Percentiles rank a stretch among this genome's conserved stretches.
phyloP scores from a whole-genome alignment of 192 early-diverging fungal genomes.

The Chytriomyces sp. region DNA sequence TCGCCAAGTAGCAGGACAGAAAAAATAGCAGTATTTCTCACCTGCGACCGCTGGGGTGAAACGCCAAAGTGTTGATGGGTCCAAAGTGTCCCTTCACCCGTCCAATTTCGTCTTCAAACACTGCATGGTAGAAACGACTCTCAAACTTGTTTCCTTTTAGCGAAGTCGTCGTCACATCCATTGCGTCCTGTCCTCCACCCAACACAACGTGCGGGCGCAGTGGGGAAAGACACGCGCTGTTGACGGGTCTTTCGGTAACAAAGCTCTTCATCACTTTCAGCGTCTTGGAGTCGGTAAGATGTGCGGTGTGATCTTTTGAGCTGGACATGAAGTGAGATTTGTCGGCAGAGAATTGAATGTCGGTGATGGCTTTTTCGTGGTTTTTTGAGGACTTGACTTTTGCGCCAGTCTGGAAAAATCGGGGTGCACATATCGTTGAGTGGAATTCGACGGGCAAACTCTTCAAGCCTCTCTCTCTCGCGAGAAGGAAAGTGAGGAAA shows the following conservation, averaged over 20 bases:
- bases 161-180: conserved; percentile 92
- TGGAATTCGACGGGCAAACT: neutral
- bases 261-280: conserved; percentile 85
- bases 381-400: conserved; percentile 63
- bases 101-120: conserved; percentile 95
- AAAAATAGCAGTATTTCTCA: conserved; percentile 31
- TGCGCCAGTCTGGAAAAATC: conserved; percentile 65
- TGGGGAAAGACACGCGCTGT: conserved; percentile 91
- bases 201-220: conserved; percentile 60
- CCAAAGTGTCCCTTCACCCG: conserved; percentile 98
- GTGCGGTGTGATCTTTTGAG: conserved; percentile 91
- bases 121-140: conserved; percentile 92
- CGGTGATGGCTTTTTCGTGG: conserved; percentile 80
- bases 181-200: conserved; percentile 99
- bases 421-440: neutral
- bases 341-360: conserved; percentile 91
- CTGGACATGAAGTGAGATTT: conserved; percentile 93
- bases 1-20: neutral
- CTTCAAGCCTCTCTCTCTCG: neutral
- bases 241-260: conserved; percentile 85
- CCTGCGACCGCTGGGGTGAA: conserved; percentile 90
- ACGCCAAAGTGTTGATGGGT: conserved; percentile 98
- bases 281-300: conserved; percentile 86
- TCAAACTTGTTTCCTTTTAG: conserved; percentile 96
- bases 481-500: neutral